phyloP scores from a whole-genome alignment of 805 yeast species.

The Kodamaea jinghongensis region DNA sequence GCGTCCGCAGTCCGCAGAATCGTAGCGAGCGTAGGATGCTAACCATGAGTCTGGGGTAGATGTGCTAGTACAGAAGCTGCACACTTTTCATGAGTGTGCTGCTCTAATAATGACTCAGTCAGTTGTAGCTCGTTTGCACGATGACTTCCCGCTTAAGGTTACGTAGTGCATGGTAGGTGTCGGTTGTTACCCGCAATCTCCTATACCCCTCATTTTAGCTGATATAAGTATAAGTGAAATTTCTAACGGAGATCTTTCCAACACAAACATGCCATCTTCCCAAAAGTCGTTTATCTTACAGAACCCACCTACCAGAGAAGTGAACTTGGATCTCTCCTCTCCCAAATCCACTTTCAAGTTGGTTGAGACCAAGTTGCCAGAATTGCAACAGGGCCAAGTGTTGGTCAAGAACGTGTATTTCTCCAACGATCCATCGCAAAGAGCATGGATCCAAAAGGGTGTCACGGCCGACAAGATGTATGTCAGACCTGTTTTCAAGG shows the following conservation, averaged over 20 bases:
- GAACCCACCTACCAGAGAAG: constrained; percentile 17
- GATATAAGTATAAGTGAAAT: no score
- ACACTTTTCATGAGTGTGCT: no score
- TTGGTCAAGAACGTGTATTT: constrained; percentile 26
- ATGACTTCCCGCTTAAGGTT: no score
- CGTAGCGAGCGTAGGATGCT: no score
- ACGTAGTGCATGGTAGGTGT: no score
- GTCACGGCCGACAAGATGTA: constrained; percentile 25
- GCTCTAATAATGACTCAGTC: no score
- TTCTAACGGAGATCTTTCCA: not conserved
- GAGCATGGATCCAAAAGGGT: constrained; percentile 36
- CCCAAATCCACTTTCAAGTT: constrained; percentile 32
- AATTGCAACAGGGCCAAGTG: constrained; percentile 24
- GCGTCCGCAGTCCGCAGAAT: no score
- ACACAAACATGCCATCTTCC: constrained; percentile 6
- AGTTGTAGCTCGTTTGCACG: no score
- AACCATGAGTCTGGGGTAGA: no score
- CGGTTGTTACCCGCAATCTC: no score
- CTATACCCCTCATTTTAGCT: no score
- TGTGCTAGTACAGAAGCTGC: no score
- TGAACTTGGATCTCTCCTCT: constrained; percentile 18
- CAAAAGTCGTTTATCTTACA: constrained; percentile 17
- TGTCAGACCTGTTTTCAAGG: constrained; percentile 38
- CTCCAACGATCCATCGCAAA: constrained; percentile 38
- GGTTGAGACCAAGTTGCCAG: constrained; percentile 13